A percentile compares a stretch with the other conserved stretches of the same genome.
Conservation (phyloP, 805 yeast genomes). For the Sungouiozyma ichnusensis region DNA sequence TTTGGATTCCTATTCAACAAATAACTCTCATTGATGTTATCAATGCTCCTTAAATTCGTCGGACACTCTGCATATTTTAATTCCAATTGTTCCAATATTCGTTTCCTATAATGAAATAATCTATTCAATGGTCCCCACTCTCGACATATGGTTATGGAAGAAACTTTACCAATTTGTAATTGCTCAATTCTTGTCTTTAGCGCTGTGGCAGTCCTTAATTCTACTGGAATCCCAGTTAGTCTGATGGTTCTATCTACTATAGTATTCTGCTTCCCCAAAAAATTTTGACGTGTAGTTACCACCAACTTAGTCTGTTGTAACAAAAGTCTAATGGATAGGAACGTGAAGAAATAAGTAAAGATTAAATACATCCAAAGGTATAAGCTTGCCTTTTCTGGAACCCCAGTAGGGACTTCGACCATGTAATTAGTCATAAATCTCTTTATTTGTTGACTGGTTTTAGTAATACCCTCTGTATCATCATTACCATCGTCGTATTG, state of each 20-base stretch:
- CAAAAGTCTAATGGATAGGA: conserved; percentile 47
- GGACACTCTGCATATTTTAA: conserved; percentile 32
- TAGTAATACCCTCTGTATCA: conserved; percentile 4
- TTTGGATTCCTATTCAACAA: conserved; percentile 9
- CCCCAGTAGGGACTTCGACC: conserved; percentile 19
- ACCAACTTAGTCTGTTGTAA: conserved; percentile 63
- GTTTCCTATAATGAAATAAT: conserved; percentile 49
- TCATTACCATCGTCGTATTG: conserved; percentile 53
- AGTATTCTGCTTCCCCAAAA: conserved; percentile 77
- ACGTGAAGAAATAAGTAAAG: conserved; percentile 80
- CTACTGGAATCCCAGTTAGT: conserved; percentile 80
- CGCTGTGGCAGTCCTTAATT: conserved; percentile 59
- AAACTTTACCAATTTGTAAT: conserved; percentile 70
- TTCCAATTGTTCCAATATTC: conserved; percentile 50
- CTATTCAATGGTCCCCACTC: conserved; percentile 74
- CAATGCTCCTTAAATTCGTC: conserved; percentile 15
- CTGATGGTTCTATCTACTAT: conserved; percentile 86
- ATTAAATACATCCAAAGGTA: conserved; percentile 77
- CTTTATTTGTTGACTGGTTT: conserved; percentile 1
- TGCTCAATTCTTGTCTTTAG: conserved; percentile 66
- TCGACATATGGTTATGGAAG: conserved; percentile 66
- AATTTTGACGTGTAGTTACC: conserved; percentile 65
- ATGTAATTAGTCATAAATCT: conserved; percentile 12
- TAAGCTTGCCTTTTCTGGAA: conserved; percentile 38
- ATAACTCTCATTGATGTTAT: conserved; percentile 18